Base-by-base conservation (phyloP, 1,284 basidiomycete genomes). In the Melampsora larici-populina region DNA sequence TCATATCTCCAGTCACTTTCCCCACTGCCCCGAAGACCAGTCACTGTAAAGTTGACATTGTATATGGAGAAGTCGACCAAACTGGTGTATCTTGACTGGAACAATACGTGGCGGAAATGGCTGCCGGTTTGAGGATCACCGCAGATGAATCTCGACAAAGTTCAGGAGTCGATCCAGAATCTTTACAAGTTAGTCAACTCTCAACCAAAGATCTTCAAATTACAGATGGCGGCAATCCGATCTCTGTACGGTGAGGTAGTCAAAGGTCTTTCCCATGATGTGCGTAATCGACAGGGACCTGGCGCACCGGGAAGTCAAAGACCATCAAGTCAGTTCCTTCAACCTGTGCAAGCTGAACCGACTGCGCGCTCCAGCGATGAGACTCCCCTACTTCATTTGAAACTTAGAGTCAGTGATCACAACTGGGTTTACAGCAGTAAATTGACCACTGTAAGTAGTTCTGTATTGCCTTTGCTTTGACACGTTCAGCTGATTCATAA, bases 381-480 rank as follows among this genome's bases (percentile, higher is more conserved):
- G 83, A 88, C 96, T 58, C 97, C 97, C 24, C 89, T 98, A 76
- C 89, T 99, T 29, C 94, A 98, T 85, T 87, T 99, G 81, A 98
- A 98, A 87, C 91, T 95, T 84, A 97, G 95, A 86, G 93, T 97
- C n/a, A 97, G 94, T 65, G 89, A 89, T 26, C 36, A 43, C 40
- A 90, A 88, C 82, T 99, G 96, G 94, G 92, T 96, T 82, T 97
- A 97, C 86, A 94, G 92, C 82, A 93, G 91, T 85, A 98, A 98
- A 86, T 87, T 99, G 79, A 99, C 96, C 64, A 82, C 80, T 51
- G 79, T 76, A 21, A 26, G 74, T 49, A 31, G 31, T 43, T 65
- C 6, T 55, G 33, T 62, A 33, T 60, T 40, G 0, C 2, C 36
- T 62, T 46, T 21, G 70, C 26, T 17, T n/a, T 70, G 51, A 26